Conservation (phyloP, 768 basidiomycete genomes). For the Mycena olivaceomarginata region DNA sequence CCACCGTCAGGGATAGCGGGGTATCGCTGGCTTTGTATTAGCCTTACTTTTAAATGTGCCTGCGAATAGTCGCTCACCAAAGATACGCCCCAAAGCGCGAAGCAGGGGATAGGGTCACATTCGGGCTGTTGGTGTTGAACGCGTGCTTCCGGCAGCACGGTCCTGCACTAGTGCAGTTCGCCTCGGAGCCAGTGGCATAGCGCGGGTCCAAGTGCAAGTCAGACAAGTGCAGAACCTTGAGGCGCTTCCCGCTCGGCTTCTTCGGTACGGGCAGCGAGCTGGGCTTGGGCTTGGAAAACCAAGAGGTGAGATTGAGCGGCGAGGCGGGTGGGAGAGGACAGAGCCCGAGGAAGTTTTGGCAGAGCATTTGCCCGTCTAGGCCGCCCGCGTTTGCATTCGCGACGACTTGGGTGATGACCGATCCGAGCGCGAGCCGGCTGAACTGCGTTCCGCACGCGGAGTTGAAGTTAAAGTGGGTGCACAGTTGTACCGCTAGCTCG, state of each 20-base stretch:
- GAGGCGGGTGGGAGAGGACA: slow-evolving; percentile 77
- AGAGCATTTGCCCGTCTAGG: slow-evolving; percentile 77
- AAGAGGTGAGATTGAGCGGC: slow-evolving; percentile 77
- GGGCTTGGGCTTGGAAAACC: slow-evolving; percentile 89
- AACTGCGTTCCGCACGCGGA: slow-evolving; percentile 69
- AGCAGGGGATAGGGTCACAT: slow-evolving; percentile 72
- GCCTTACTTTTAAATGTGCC: background rate
- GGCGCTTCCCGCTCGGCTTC: slow-evolving; percentile 75
- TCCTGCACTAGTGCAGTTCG: slow-evolving; percentile 81
- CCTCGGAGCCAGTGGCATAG: slow-evolving; percentile 81
- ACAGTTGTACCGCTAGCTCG: slow-evolving; percentile 73
- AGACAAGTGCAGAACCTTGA: slow-evolving; percentile 87
- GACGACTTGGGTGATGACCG: slow-evolving; percentile 82
- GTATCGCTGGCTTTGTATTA: slow-evolving; percentile 68
- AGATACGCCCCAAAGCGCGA: slow-evolving; percentile 80
- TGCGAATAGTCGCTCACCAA: slow-evolving; percentile 63
- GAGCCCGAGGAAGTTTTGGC: slow-evolving; percentile 42
- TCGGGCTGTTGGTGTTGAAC: slow-evolving; percentile 69
- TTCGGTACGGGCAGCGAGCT: slow-evolving; percentile 76
- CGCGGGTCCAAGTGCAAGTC: slow-evolving; percentile 88
- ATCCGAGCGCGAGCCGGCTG: slow-evolving; percentile 69
- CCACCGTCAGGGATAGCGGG: slow-evolving; percentile 74
- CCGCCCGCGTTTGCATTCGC: slow-evolving; percentile 84
- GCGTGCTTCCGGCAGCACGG: slow-evolving; percentile 79
- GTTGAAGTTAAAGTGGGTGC: slow-evolving; percentile 74